phyloP scores from a whole-genome alignment of 2,329 filamentous ascomycete species.

The Beauveria asiatica region DNA sequence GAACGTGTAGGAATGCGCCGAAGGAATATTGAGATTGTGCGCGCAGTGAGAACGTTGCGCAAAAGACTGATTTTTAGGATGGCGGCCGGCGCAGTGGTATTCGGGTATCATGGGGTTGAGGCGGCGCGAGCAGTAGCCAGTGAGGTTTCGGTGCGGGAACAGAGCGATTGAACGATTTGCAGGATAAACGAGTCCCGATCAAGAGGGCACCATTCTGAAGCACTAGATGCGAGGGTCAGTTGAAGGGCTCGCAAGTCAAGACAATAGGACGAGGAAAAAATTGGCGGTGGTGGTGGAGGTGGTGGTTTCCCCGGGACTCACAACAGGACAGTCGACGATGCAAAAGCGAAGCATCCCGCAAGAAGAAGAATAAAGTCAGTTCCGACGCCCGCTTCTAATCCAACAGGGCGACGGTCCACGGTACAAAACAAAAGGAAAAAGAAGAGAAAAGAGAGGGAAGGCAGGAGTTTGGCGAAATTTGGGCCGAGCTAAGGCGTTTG shows the following conservation, averaged over 20 bases:
- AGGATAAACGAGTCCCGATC: not conserved
- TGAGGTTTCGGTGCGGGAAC: not conserved
- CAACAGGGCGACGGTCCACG: not conserved
- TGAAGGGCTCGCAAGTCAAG: not conserved
- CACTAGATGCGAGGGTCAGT: not conserved
- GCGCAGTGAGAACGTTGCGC: not conserved
- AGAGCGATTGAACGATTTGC: not conserved
- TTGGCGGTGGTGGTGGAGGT: not conserved
- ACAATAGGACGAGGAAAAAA: not conserved
- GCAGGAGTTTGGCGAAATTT: not conserved
- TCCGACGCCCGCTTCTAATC: not conserved
- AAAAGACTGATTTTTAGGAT: not conserved
- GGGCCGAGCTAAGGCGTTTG: not conserved
- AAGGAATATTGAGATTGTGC: not conserved
- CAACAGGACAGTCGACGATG: constrained; percentile 1
- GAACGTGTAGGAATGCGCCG: not conserved
- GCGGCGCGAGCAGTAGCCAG: not conserved
- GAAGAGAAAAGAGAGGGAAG: not conserved
- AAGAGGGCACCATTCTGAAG: constrained; percentile 2
- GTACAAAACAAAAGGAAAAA: not conserved
- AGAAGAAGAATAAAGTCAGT: not conserved
- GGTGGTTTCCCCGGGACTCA: not conserved
- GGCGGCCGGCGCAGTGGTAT: constrained; percentile 4
- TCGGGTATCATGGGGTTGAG: not conserved
- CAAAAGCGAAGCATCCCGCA: constrained; percentile 1